A percentile compares a stretch with the other conserved stretches of the same genome.
These are phyloP conservation scores for Chlorella sorokiniana DNA, from an alignment of 139 green algal species.

Conservation along the genomic window DNA sequence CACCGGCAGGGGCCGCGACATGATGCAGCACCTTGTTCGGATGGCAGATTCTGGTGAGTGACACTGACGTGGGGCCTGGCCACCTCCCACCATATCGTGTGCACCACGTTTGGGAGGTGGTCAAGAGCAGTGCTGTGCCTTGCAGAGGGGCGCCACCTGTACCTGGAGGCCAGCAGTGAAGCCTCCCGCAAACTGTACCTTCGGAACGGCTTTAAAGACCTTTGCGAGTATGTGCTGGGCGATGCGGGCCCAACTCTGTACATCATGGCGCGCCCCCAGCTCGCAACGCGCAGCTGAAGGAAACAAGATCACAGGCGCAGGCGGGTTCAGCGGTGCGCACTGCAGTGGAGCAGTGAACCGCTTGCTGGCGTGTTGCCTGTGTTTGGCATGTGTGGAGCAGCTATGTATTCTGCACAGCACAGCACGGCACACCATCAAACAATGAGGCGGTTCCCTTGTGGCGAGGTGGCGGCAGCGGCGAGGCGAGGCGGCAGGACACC, in stretches of 20 bases:
- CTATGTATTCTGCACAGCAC: no score
- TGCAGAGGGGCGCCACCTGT: slow-evolving; percentile 21
- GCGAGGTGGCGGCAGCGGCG: no score
- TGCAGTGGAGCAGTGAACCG: no score
- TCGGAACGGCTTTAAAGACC: slow-evolving; percentile 19
- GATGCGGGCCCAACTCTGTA: background rate
- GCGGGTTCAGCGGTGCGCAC: no score
- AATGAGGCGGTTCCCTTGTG: no score
- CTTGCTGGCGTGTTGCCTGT: no score
- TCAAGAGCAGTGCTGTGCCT: background rate
- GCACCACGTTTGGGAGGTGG: background rate
- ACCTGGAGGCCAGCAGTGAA: slow-evolving; percentile 14
- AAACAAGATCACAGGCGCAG: no score
- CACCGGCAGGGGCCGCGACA: background rate
- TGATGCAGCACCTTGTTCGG: slow-evolving; percentile 17
- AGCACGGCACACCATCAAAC: no score
- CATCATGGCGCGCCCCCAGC: slow-evolving; percentile 6
- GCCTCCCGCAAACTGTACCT: slow-evolving; percentile 8
- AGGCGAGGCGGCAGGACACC: no score
- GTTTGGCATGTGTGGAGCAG: no score
- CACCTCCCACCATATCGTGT: no score
- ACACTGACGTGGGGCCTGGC: background rate
- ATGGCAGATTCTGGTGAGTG: slow-evolving; percentile 16
- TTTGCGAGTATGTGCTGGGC: background rate
- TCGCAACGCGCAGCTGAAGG: no score